These are phyloP conservation scores for Colletotrichum horii DNA, from an alignment of 2,329 filamentous ascomycete genomes.

Conservation along the genomic window DNA sequence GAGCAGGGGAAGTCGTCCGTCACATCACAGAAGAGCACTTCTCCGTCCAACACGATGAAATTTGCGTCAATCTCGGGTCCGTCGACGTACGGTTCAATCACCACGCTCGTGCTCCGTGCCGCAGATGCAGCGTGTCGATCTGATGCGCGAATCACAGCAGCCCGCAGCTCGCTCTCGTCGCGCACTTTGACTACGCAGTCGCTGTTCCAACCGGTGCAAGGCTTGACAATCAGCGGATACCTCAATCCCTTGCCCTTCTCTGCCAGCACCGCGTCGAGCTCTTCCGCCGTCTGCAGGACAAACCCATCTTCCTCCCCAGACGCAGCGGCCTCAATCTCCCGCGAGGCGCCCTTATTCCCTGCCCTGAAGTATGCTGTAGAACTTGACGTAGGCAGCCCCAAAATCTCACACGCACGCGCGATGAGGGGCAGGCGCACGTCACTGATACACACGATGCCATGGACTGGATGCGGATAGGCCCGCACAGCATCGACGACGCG, in stretches of 20 bases:
- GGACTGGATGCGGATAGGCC: slow-evolving; percentile 23
- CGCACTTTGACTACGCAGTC: slow-evolving; percentile 37
- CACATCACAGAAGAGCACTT: slow-evolving; percentile 44
- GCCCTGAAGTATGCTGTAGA: slow-evolving; percentile 30
- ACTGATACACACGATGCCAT: slow-evolving; percentile 41
- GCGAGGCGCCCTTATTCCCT: slow-evolving; percentile 32
- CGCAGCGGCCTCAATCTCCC: slow-evolving; percentile 24
- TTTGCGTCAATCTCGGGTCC: slow-evolving; percentile 49
- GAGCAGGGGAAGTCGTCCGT: slow-evolving; percentile 40
- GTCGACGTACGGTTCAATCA: slow-evolving; percentile 43
- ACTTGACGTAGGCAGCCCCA: slow-evolving; percentile 35
- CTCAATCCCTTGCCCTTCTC: neutral
- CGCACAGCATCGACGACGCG: slow-evolving; percentile 34
- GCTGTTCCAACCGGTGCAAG: slow-evolving; percentile 34
- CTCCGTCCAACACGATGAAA: slow-evolving; percentile 40
- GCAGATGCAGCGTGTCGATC: slow-evolving; percentile 21
- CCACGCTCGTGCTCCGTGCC: slow-evolving; percentile 28
- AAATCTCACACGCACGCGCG: slow-evolving; percentile 32
- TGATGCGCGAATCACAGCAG: slow-evolving; percentile 25
- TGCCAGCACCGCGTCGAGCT: slow-evolving; percentile 22
- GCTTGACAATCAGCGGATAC: slow-evolving; percentile 42
- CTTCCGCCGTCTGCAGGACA: neutral
- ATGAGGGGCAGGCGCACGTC: slow-evolving; percentile 33
- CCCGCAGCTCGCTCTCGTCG: slow-evolving; percentile 28
- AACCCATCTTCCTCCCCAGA: slow-evolving; percentile 19